Conservation (phyloP, 1,284 basidiomycete genomes). For the Ceratobasidium papillatum region DNA sequence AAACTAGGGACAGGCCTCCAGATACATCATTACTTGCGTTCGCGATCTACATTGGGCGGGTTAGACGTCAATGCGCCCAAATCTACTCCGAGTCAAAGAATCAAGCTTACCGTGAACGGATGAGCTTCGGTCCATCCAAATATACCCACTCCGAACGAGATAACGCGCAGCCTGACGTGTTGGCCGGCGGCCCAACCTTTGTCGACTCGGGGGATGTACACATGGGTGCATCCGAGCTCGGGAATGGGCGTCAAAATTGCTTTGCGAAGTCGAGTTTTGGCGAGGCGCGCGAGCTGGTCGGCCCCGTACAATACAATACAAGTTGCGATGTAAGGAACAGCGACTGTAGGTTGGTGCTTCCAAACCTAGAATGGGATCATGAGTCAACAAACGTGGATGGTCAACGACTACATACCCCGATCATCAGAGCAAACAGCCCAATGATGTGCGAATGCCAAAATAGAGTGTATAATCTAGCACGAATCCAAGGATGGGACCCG, state of each 20-base stretch:
- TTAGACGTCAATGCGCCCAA: background rate
- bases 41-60: constrained; percentile 19
- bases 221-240: constrained; percentile 23
- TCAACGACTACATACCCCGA: constrained; percentile 38
- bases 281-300: constrained; percentile 26
- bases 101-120: constrained; percentile 18
- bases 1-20: constrained; percentile 41
- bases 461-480: constrained; percentile 36
- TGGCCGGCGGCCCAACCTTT: constrained; percentile 31
- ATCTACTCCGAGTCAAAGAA: background rate
- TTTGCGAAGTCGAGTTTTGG: constrained; percentile 14
- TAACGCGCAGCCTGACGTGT: constrained; percentile 20
- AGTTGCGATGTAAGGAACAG: constrained; percentile 19
- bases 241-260: constrained; percentile 31
- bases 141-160: constrained; percentile 26
- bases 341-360: constrained; percentile 33
- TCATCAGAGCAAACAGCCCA: constrained; percentile 39
- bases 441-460: constrained; percentile 43
- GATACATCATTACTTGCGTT: constrained; percentile 13
- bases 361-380: background rate
- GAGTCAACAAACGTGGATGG: background rate
- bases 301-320: constrained; percentile 23
- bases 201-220: constrained; percentile 7
- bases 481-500: constrained; percentile 36
- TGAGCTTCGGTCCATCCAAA: constrained; percentile 31